These are phyloP conservation scores for Blumeriella jaapii DNA, from an alignment of 2,329 filamentous ascomycete genomes.

Conservation along the genomic window DNA sequence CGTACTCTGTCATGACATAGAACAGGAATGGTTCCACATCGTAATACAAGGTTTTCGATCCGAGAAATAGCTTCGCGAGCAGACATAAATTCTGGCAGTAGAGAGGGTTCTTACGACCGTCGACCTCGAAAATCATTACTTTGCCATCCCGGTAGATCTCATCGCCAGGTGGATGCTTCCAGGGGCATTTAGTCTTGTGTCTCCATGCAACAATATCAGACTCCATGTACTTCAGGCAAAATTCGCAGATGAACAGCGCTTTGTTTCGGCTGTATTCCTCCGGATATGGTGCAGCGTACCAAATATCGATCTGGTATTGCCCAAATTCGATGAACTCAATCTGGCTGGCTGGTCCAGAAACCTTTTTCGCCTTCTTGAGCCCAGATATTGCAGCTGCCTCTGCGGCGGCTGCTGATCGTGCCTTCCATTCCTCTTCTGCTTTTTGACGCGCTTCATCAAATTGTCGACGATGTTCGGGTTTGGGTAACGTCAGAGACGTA, in stretches of 20 bases:
- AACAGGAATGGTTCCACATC: slow-evolving; percentile 96
- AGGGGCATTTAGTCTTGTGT: slow-evolving; percentile 92
- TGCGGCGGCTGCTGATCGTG: slow-evolving; percentile 50
- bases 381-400: slow-evolving; percentile 55
- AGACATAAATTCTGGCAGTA: slow-evolving; percentile 98
- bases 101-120: slow-evolving; percentile 92
- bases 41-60: slow-evolving; percentile 96
- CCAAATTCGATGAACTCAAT: slow-evolving; percentile 99
- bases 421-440: slow-evolving; percentile 85
- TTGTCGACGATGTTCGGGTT: slow-evolving; percentile 65
- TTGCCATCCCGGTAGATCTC: slow-evolving; percentile 92
- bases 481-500: slow-evolving; percentile 77
- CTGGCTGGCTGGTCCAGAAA: slow-evolving; percentile 79
- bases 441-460: slow-evolving; percentile 87
- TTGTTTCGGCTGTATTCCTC: slow-evolving; percentile 97
- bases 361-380: slow-evolving; percentile 57
- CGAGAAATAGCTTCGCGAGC: slow-evolving; percentile 92
- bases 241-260: slow-evolving; percentile 97
- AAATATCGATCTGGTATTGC: slow-evolving; percentile 95
- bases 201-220: slow-evolving; percentile 97
- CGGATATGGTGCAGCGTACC: slow-evolving; percentile 96
- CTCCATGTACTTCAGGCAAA: slow-evolving; percentile 99
- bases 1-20: slow-evolving; percentile 92
- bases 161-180: slow-evolving; percentile 92
- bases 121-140: slow-evolving; percentile 93